A percentile compares a stretch with the other conserved stretches of the same genome.
Conservation (phyloP, 495 filamentous ascomycete genomes). For the Glarea lozoyensis region DNA sequence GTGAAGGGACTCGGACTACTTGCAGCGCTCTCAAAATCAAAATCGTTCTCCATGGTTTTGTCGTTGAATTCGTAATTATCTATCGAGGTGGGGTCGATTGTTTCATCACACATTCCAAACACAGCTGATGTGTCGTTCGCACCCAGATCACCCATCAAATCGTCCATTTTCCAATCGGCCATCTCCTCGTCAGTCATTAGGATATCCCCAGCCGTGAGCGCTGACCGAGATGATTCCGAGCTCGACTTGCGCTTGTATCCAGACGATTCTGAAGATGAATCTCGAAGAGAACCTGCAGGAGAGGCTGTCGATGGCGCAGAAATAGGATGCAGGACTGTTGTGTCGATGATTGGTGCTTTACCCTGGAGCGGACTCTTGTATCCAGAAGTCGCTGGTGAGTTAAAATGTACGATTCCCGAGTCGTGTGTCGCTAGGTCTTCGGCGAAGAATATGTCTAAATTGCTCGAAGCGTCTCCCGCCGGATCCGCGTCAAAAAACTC, state of each 20-base stretch:
- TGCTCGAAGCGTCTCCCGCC: constrained; percentile 12
- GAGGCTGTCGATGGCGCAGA: constrained; percentile 25
- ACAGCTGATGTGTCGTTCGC: too few relatives aligned
- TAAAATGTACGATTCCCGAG: constrained; percentile 11
- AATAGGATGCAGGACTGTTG: constrained; percentile 12
- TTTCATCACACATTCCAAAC: constrained; percentile 16
- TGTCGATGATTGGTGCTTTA: constrained; percentile 19
- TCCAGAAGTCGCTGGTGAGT: constrained; percentile 9
- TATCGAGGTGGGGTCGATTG: constrained; percentile 23
- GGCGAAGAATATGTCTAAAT: constrained; percentile 14
- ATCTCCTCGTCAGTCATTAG: constrained; percentile 21
- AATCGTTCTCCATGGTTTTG: constrained; percentile 53
- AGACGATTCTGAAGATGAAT: constrained; percentile 39
- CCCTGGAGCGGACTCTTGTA: constrained; percentile 12
- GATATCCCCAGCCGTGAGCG: constrained; percentile 18
- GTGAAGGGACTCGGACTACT: constrained; percentile 51
- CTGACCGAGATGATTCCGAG: constrained; percentile 33
- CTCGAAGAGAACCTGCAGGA: constrained; percentile 33
- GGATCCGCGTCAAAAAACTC: constrained; percentile 27
- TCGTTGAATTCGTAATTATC: constrained; percentile 48
- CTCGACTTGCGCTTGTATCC: constrained; percentile 35
- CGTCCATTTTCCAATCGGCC: constrained; percentile 26
- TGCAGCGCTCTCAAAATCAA: constrained; percentile 63
- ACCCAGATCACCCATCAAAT: constrained; percentile 19
- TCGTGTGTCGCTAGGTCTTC: constrained; percentile 15